phyloP scores from a whole-genome alignment of 176 grass and related monocot genomes.

The Oropetium thomaeum region DNA sequence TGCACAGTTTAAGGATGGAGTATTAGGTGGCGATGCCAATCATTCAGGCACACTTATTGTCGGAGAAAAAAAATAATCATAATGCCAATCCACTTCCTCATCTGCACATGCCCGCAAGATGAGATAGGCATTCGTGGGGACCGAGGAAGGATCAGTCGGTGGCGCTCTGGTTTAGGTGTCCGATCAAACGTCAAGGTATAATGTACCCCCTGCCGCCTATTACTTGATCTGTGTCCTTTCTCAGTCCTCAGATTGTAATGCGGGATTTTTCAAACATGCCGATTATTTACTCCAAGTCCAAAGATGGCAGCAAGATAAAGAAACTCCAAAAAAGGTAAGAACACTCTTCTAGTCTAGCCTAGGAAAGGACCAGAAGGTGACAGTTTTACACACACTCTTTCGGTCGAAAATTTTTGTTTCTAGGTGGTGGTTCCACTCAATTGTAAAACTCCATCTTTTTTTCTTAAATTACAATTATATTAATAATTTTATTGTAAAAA shows the following conservation, averaged over 20 bases:
- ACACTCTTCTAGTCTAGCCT: too few relatives aligned
- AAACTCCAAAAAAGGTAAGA: background rate
- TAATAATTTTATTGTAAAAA: too few relatives aligned
- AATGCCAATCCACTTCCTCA: background rate
- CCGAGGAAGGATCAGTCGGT: background rate
- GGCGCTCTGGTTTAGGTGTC: constrained; percentile 5
- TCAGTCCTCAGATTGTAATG: background rate
- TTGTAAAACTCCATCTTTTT: too few relatives aligned
- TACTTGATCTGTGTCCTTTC: background rate
- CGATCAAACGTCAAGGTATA: background rate
- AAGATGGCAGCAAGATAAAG: background rate
- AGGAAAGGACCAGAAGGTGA: too few relatives aligned
- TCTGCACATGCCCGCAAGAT: background rate
- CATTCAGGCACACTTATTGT: background rate
- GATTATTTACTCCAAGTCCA: background rate
- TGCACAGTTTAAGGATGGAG: background rate
- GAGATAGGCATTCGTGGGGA: too few relatives aligned
- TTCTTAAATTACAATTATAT: too few relatives aligned
- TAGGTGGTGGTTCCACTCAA: background rate
- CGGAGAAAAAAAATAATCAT: background rate
- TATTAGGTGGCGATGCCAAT: background rate
- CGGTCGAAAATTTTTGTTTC: background rate
- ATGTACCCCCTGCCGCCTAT: too few relatives aligned
- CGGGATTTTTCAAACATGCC: background rate
- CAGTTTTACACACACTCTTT: too few relatives aligned